phyloP scores from a whole-genome alignment of 164 flowering plant species.

The Malania oleifera region DNA sequence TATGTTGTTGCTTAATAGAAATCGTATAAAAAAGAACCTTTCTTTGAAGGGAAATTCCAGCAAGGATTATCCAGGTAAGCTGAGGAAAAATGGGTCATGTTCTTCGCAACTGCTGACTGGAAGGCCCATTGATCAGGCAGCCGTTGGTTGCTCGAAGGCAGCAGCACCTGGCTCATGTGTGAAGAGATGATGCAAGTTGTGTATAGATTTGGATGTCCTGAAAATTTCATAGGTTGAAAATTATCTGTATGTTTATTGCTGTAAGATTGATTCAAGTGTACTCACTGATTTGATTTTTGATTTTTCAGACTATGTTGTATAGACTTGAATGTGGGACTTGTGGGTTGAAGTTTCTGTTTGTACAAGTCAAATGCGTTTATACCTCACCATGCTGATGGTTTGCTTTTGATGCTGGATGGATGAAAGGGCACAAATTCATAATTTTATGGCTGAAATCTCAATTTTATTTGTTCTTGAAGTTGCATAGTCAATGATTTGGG shows the following conservation, averaged over 20 bases:
- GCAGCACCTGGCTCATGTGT: constrained; percentile 26
- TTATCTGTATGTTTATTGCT: no score
- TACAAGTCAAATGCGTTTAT: neutral
- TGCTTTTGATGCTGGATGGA: no score
- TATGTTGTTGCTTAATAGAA: constrained; percentile 53
- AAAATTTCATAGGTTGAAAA: no score
- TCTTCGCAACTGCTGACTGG: constrained; percentile 35
- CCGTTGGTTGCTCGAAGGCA: constrained; percentile 40
- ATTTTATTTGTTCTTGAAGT: no score
- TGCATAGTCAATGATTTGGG: no score
- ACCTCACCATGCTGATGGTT: no score
- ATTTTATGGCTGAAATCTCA: no score
- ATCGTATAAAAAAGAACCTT: constrained; percentile 54
- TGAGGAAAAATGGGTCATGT: constrained; percentile 39
- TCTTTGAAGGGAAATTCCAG: constrained; percentile 51
- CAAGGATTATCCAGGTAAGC: constrained; percentile 56
- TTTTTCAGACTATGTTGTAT: constrained; percentile 13
- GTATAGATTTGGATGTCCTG: neutral
- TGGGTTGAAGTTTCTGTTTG: constrained; percentile 8
- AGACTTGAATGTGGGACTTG: constrained; percentile 5
- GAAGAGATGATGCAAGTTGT: constrained; percentile 23
- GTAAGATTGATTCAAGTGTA: no score
- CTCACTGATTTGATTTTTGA: neutral
- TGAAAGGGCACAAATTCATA: no score
- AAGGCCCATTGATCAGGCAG: constrained; percentile 36